Evolutionary conservation across 2,329 filamentous ascomycete genomes (phyloP).

Genomic region (Fusarium xylarioides): DNA sequence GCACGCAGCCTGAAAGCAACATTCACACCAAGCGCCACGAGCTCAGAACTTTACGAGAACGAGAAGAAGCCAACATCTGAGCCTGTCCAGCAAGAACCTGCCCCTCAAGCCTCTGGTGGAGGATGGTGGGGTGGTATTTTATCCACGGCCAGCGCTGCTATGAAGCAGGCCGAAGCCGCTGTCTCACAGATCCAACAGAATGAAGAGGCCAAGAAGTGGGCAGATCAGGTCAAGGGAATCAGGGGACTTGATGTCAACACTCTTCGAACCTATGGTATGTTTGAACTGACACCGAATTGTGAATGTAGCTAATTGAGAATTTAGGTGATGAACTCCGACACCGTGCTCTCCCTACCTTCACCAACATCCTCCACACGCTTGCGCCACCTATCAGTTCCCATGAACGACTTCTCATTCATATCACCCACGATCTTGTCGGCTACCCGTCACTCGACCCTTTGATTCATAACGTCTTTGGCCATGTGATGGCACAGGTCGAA

Average conservation of each 20-base stretch:
- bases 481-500: conserved; percentile 99
- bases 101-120: conserved; percentile 60
- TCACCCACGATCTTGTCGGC: conserved; percentile 92
- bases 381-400: conserved; percentile 97
- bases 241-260: conserved; percentile 74
- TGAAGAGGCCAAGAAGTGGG: conserved; percentile 96
- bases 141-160: conserved; percentile 82
- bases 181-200: conserved; percentile 97
- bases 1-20: conserved; percentile 74
- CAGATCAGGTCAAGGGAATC: conserved; percentile 84
- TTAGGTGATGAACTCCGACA: conserved; percentile 86
- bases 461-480: conserved; percentile 89
- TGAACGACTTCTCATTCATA: conserved; percentile 96
- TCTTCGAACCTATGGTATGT: conserved; percentile 61
- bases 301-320: neutral
- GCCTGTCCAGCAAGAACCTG: conserved; percentile 50
- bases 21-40: conserved; percentile 74
- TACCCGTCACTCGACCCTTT: conserved; percentile 95
- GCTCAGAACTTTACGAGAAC: conserved; percentile 67
- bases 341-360: conserved; percentile 92
- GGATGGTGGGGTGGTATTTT: conserved; percentile 91
- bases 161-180: conserved; percentile 91
- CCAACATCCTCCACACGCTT: conserved; percentile 92
- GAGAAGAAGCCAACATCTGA: conserved; percentile 62
- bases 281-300: neutral